Conservation (phyloP, 2,329 filamentous ascomycete species). For the Diaporthe australafricana region DNA sequence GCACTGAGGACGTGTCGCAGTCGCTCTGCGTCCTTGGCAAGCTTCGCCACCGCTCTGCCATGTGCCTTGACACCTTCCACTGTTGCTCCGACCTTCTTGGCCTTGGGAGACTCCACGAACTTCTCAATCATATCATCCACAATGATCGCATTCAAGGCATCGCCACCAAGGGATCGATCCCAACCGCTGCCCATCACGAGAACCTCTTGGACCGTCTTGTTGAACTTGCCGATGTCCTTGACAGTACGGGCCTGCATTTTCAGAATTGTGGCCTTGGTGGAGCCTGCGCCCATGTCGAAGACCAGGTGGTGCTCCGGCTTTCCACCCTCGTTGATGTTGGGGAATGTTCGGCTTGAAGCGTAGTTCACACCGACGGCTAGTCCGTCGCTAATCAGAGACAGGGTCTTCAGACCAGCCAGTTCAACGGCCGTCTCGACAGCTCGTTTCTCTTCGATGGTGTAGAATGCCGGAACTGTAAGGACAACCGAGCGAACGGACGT, state of each 20-base stretch:
- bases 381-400: slow-evolving; percentile 88
- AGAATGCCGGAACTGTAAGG: slow-evolving; percentile 91
- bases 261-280: slow-evolving; percentile 88
- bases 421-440: slow-evolving; percentile 87
- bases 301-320: slow-evolving; percentile 93
- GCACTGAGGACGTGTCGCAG: slow-evolving; percentile 91
- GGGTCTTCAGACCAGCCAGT: slow-evolving; percentile 86
- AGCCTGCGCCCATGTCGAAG: slow-evolving; percentile 98
- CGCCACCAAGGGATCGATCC: slow-evolving; percentile 91
- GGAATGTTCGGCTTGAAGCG: slow-evolving; percentile 90
- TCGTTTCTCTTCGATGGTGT: slow-evolving; percentile 89
- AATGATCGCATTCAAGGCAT: slow-evolving; percentile 88
- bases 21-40: slow-evolving; percentile 93
- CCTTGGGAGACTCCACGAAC: slow-evolving; percentile 77
- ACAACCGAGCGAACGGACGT: slow-evolving; percentile 83
- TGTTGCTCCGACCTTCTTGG: slow-evolving; percentile 73
- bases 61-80: slow-evolving; percentile 75
- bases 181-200: slow-evolving; percentile 87
- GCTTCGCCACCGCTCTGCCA: slow-evolving; percentile 86
- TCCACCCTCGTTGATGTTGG: slow-evolving; percentile 81
- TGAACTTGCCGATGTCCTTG: slow-evolving; percentile 92
- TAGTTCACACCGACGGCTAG: slow-evolving; percentile 95
- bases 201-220: slow-evolving; percentile 98
- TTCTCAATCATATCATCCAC: slow-evolving; percentile 88
- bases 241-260: slow-evolving; percentile 89